Conservation (phyloP, 2,329 filamentous ascomycete species). For the Colletotrichum echinochloae region DNA sequence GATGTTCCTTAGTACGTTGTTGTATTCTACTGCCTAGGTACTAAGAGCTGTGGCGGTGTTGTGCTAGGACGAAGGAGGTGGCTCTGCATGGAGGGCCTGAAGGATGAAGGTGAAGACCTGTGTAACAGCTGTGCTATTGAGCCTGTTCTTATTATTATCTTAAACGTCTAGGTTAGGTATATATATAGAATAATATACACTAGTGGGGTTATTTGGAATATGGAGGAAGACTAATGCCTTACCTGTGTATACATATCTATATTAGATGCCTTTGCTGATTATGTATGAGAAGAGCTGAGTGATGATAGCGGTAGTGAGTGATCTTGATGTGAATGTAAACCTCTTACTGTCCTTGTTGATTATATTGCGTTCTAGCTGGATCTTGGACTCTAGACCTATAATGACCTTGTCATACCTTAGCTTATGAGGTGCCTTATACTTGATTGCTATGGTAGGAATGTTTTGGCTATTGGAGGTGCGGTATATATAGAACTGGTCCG, state of each 20-base stretch:
- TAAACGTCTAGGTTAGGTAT: conserved; percentile 47
- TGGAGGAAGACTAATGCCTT: conserved; percentile 47
- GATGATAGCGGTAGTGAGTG: conserved; percentile 51
- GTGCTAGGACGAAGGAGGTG: conserved; percentile 49
- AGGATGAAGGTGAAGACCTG: conserved; percentile 55
- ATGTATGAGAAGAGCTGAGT: conserved; percentile 57
- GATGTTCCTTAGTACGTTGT: conserved; percentile 47
- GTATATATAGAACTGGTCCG: neutral
- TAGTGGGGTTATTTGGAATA: conserved; percentile 45
- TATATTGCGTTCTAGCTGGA: conserved; percentile 46
- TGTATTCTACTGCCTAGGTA: conserved; percentile 49
- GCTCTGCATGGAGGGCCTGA: conserved; percentile 47
- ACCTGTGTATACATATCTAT: conserved; percentile 51
- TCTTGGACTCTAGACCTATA: too few species aligned
- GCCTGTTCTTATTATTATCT: conserved; percentile 48
- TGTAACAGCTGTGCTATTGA: conserved; percentile 52
- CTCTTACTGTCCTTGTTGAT: conserved; percentile 46
- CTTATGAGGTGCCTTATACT: conserved; percentile 56
- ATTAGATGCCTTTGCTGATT: conserved; percentile 50
- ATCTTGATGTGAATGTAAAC: conserved; percentile 45
- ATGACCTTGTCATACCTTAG: too few species aligned
- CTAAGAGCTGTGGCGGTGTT: conserved; percentile 46
- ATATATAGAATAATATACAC: neutral
- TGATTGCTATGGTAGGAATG: conserved; percentile 48
- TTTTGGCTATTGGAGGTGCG: conserved; percentile 12